Evolutionary conservation across 805 yeast species (phyloP), one percentile per base, ranked within the genome.

Genomic region (Myxozyma mucilagina): DNA sequence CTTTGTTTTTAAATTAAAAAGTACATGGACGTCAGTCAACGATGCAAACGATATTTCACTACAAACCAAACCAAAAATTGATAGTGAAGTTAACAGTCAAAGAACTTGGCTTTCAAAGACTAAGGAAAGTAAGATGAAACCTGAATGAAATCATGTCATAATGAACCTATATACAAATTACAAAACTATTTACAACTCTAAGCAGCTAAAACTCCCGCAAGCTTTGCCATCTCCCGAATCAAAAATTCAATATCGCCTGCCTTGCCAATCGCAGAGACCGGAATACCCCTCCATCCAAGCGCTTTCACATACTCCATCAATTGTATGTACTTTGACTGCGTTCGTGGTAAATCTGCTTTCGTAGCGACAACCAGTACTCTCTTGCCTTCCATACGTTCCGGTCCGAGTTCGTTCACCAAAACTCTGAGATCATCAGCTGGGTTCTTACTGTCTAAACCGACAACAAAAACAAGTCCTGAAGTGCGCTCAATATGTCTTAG

Each of bases 401-500:
- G 72, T 0, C 96, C 96, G 65, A 94, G 80, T 70, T 94, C 99
- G 0, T 76, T 76, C 0, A 89, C 72, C 57, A 93, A 76, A 0
- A 83, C 73, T 14, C 84, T 68, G 47, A 94, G 74, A 67, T 91
- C 97, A 0, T 72, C 75, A 1, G 84, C 76, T 0, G 97, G 97
- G 58, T 87, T 78, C 1, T 65, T 57, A 39, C 83, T 78, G 31
- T 89, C 97, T 20, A 94, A 77, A 6, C 90, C 87, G 2, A 93
- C 76, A 4, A 94, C 97, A 76, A 93, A 90, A 3, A 88, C 96
- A 57, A 94, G 75, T 0, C 97, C 97, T 14, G 87, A 87, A 4
- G 97, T 88, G 65, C 99, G 81, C 74, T 94, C 98, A 50, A 94
- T 84, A 72, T 94, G 99, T 57, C 97, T 81, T 65, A 94, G 76